Conservation (phyloP, 306 rosid genomes). For the Neltuma alba region DNA sequence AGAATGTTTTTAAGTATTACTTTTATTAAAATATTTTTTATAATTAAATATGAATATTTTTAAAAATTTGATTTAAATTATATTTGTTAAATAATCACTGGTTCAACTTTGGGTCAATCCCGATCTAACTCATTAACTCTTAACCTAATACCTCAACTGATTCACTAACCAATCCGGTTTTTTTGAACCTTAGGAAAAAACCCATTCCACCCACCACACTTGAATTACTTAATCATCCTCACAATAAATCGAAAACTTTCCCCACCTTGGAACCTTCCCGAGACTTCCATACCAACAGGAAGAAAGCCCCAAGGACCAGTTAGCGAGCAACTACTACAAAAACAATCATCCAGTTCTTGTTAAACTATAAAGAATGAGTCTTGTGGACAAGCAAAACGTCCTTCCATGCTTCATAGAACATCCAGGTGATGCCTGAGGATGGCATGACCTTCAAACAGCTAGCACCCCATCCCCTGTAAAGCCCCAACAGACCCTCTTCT, state of each 20-base stretch:
- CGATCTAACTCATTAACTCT: no score
- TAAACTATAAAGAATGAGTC: conserved; percentile 36
- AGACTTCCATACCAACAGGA: conserved; percentile 17
- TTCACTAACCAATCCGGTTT: no score
- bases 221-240: background rate
- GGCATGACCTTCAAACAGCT: conserved; percentile 99
- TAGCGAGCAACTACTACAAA: conserved; percentile 22
- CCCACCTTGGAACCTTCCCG: background rate
- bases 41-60: no score
- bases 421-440: conserved; percentile 98
- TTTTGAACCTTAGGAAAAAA: no score
- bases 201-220: background rate
- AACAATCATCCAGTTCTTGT: conserved; percentile 28
- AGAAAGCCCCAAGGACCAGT: conserved; percentile 19
- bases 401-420: conserved; percentile 99
- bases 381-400: conserved; percentile 71
- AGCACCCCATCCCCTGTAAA: conserved; percentile 98
- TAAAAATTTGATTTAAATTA: no score
- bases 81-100: no score
- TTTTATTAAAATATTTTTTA: no score
- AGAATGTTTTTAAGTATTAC: no score
- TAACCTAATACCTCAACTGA: no score
- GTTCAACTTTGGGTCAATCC: no score
- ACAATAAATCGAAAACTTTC: background rate
- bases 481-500: conserved; percentile 77